Base-by-base conservation (phyloP, 2,329 filamentous ascomycete species). In the Camptophora hylomeconis region DNA sequence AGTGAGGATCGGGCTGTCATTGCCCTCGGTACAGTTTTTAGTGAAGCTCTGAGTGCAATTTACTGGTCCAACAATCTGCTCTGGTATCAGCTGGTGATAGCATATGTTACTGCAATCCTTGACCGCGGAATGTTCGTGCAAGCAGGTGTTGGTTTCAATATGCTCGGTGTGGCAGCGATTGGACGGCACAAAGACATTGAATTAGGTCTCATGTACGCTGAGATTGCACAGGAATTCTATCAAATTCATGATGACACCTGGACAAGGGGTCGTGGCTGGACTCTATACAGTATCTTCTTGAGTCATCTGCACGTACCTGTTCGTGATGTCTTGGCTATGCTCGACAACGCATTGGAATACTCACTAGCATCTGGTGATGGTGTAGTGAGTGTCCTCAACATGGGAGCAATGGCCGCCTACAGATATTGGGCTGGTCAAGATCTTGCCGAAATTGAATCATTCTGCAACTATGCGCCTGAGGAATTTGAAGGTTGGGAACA, bases 11-110 rank as follows among this genome's bases (percentile, higher is more conserved):
- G 50, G 9, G 51, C 46, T 9, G 38, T 60, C 27, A 46, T 59
- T 13, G 60, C 58, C 1, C 54, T 63, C 16, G 61, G 70, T 5
- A 60, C 68, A 5, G 60, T 76, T 2, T 58, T 75, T 40, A 55
- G 69, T 1, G 67, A 75, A 46, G 57, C 72, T 16, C 58, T 74
- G 26, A 61, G 61, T 17, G 63, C 69, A 11, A 65, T 65, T 1
- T 72, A 70, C 41, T 75, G 72, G 72, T 66, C 61, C 19, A 64
- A 75, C 43, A 57, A 64, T 4, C 50, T 71, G 22, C 53, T 70
- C 3, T 75, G 73, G 50, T 72, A 72, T 42, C 65, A 69, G 27
- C 59, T 64, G 38, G 65, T 67, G 1, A 56, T 75, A n/a, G 62
- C 67, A 36, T 60, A 72, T 44, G 58, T 75, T 44, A 57, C 63